A percentile compares a stretch with the other conserved stretches of the same genome.
Evolutionary conservation across 176 grass and related monocot species (phyloP).

Genomic region (Aechmea fasciata): DNA sequence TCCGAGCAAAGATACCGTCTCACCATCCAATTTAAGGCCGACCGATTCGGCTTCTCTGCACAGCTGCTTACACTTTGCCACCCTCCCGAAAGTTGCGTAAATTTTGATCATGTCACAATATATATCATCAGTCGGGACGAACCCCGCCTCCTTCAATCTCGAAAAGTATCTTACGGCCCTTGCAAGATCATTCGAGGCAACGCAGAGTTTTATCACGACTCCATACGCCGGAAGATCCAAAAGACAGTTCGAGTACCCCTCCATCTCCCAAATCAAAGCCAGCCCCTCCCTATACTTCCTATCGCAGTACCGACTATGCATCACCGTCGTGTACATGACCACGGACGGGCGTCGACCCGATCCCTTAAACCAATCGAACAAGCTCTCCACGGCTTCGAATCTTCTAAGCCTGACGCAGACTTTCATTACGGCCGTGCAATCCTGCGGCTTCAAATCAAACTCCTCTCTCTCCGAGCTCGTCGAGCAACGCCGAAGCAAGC

Average conservation of each 20-base stretch:
- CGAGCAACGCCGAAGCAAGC: constrained; percentile 42
- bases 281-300: constrained; percentile 49
- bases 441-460: constrained; percentile 37
- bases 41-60: constrained; percentile 43
- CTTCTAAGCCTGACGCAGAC: constrained; percentile 62
- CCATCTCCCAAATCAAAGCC: constrained; percentile 81
- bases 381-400: constrained; percentile 45
- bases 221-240: constrained; percentile 78
- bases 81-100: constrained; percentile 36
- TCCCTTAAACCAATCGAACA: constrained; percentile 62
- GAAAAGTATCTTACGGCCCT: constrained; percentile 53
- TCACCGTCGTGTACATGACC: constrained; percentile 84
- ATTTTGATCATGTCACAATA: constrained; percentile 46
- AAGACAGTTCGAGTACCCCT: constrained; percentile 38
- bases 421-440: constrained; percentile 84
- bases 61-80: constrained; percentile 52
- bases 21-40: constrained; percentile 46
- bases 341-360: constrained; percentile 27
- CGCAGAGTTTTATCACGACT: constrained; percentile 58
- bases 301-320: constrained; percentile 54
- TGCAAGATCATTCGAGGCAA: constrained; percentile 42
- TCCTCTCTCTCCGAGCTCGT: constrained; percentile 50
- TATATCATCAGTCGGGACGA: constrained; percentile 52
- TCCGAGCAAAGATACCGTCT: constrained; percentile 24
- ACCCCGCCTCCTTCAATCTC: constrained; percentile 67